phyloP scores from a whole-genome alignment of 2,329 filamentous ascomycete species.

The Mariannaea elegans region DNA sequence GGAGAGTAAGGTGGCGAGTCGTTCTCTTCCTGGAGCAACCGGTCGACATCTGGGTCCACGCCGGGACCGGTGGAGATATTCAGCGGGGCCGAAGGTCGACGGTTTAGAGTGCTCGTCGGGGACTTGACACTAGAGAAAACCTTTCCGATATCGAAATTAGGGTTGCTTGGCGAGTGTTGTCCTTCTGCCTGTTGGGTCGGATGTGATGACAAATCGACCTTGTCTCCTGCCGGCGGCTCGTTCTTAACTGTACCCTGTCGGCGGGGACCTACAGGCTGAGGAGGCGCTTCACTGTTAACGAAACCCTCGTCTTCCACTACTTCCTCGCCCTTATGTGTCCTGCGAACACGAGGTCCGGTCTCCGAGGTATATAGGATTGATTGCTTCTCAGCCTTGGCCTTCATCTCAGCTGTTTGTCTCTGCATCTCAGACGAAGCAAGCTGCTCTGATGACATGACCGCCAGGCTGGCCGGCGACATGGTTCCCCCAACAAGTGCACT shows the following conservation, averaged over 20 bases:
- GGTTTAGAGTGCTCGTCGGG: conserved; percentile 62
- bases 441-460: conserved; percentile 88
- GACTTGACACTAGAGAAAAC: conserved; percentile 87
- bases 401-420: conserved; percentile 77
- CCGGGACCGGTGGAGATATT: conserved; percentile 64
- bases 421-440: conserved; percentile 93
- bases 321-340: conserved; percentile 96
- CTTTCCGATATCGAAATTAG: conserved; percentile 83
- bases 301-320: conserved; percentile 79
- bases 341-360: conserved; percentile 76
- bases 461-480: conserved; percentile 78
- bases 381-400: conserved; percentile 81
- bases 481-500: conserved; percentile 77
- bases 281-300: conserved; percentile 47
- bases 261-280: conserved; percentile 35
- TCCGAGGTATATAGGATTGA: conserved; percentile 83
- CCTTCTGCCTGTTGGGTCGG: conserved; percentile 55
- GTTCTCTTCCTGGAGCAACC: conserved; percentile 83
- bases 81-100: conserved; percentile 59
- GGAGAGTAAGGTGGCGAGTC: conserved; percentile 86
- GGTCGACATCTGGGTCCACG: conserved; percentile 89
- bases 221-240: conserved; percentile 42
- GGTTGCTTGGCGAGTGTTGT: conserved; percentile 61
- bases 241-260: conserved; percentile 45
- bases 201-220: conserved; percentile 37